Evolutionary conservation across 2,329 filamentous ascomycete species (phyloP).

Genomic region (Chaetomium globosum): DNA sequence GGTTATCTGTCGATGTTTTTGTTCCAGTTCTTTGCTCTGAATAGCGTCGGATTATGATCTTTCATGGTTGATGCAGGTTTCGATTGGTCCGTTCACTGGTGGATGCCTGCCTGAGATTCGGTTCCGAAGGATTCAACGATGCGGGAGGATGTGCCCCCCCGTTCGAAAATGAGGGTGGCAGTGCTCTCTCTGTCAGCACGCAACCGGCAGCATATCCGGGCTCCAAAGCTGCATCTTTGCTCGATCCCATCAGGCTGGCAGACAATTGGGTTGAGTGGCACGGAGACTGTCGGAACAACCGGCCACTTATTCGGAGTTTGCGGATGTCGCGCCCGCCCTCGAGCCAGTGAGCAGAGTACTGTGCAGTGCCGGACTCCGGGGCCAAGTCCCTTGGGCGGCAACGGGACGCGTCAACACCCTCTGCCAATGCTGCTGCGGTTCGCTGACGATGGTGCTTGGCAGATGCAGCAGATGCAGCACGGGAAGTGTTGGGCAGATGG

Average conservation of each 20-base stretch:
- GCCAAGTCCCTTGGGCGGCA: constrained; percentile 5
- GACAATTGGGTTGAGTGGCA: neutral
- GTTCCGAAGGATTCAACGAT: neutral
- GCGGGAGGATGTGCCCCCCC: neutral
- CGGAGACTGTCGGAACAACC: neutral
- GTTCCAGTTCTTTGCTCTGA: constrained; percentile 2
- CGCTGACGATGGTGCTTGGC: constrained; percentile 16
- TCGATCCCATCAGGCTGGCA: neutral
- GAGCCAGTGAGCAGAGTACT: neutral
- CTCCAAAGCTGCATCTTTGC: constrained; percentile 1
- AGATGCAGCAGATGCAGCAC: neutral
- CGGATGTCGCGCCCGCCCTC: neutral
- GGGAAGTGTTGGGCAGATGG: neutral
- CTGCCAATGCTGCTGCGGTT: constrained; percentile 11
- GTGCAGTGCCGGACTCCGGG: neutral
- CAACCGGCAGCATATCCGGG: neutral
- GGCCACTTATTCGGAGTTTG: neutral
- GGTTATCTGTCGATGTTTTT: neutral
- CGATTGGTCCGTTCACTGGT: neutral
- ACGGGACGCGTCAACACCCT: constrained; percentile 1
- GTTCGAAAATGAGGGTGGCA: neutral
- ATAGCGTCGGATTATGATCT: neutral
- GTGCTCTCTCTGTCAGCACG: neutral
- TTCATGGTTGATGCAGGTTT: neutral
- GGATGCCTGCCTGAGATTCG: constrained; percentile 1